phyloP scores from a whole-genome alignment of 768 basidiomycete species.

The Mycena maculata region DNA sequence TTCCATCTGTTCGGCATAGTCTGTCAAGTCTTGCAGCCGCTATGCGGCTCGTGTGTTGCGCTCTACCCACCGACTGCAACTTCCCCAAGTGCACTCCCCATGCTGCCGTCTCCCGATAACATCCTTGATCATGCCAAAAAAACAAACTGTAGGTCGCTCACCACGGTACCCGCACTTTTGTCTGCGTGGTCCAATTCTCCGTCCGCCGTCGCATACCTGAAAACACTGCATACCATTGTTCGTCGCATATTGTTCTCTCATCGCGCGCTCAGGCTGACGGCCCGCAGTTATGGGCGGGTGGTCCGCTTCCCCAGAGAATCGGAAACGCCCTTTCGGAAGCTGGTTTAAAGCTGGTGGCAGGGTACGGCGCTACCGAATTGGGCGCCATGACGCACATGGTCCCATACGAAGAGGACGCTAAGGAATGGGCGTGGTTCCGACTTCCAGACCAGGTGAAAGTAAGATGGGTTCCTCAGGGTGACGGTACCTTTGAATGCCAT shows the following conservation, averaged over 20 bases:
- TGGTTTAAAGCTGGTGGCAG: neutral
- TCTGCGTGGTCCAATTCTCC: constrained; percentile 50
- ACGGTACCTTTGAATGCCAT: constrained; percentile 53
- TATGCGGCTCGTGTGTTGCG: constrained; percentile 17
- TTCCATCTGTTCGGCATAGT: constrained; percentile 42
- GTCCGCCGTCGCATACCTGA: constrained; percentile 40
- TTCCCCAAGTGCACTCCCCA: constrained; percentile 41
- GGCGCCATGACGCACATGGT: constrained; percentile 36
- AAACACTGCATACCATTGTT: constrained; percentile 40
- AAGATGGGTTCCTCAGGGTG: constrained; percentile 49
- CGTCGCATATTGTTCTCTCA: constrained; percentile 2
- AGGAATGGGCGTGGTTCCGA: constrained; percentile 48
- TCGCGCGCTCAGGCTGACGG: neutral
- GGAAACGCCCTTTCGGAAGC: constrained; percentile 45
- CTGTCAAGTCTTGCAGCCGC: constrained; percentile 34
- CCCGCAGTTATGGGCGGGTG: constrained; percentile 38
- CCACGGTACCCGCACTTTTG: constrained; percentile 50
- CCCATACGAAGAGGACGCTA: constrained; percentile 34
- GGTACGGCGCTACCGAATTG: constrained; percentile 53
- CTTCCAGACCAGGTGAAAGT: constrained; percentile 39
- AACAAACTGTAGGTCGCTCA: constrained; percentile 44
- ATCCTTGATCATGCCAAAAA: constrained; percentile 48
- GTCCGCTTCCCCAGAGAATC: constrained; percentile 47
- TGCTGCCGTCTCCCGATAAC: constrained; percentile 53
- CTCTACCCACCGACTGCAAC: constrained; percentile 35